Evolutionary conservation across 441 rosid genomes (phyloP), one percentile per base, ranked within the genome.

Genomic region (Hura crepitans): DNA sequence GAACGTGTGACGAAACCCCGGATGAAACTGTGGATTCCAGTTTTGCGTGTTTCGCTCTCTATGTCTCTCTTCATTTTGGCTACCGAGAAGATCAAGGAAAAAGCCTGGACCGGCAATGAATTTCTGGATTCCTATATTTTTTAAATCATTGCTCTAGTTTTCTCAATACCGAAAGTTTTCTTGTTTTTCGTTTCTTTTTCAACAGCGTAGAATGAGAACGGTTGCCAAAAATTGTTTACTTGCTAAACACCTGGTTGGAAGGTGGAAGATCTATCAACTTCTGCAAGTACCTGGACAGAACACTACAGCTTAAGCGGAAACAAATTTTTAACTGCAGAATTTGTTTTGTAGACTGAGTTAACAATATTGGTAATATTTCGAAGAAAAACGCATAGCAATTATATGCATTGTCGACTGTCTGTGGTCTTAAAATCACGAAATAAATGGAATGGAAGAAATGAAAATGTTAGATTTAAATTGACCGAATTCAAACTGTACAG

Each of bases 201-300:
- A 72, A 7, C 66, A 95, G 98, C 97, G 92, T 61, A 97, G 98
- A 65, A 62, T 95, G 68, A 95, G n/a, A n/a, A n/a, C n/a, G n/a
- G n/a, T n/a, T n/a, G n/a, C n/a, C n/a, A n/a, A n/a, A n/a, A n/a
- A n/a, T n/a, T n/a, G n/a, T n/a, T n/a, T n/a, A 89, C 83, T 78
- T 95, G 78, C 74, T 92, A 84, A 89, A 81, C 75, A 81, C 92
- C 9, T 95, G 97, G 97, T 74, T 92, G 42, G 97, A 90, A 75
- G 97, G 93, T 42, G 95, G 85, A 69, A 83, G 84, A 66, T 86
- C 92, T 12, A 68, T 78, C 33, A 71, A 73, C 58, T 92, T 95
- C 78, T 90, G 95, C 82, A 86, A 80, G 59, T 86, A 78, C 80
- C 77, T 51, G 85, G 86, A 50, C 85, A 82, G 79, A 89, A 82